Conservation (phyloP, 345 rosid genomes). For the Kernera saxatilis region DNA sequence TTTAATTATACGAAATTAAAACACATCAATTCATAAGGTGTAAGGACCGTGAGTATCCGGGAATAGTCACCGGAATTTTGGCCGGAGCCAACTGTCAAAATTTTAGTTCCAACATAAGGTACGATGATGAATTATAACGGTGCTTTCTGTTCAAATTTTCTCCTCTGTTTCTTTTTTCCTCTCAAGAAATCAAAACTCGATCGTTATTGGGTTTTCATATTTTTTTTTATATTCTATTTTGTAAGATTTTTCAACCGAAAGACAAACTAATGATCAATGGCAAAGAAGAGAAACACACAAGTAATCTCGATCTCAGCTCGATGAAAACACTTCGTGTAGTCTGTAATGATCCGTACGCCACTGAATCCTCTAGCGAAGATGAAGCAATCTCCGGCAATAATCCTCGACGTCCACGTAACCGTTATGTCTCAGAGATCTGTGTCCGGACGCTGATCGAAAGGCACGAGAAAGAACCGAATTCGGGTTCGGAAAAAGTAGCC, state of each 20-base stretch:
- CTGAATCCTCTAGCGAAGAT: slow-evolving; percentile 23
- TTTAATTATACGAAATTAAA: background rate
- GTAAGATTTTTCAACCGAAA: background rate
- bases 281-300: background rate
- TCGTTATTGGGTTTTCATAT: background rate
- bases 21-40: background rate
- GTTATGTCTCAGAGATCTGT: background rate
- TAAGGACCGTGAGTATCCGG: too few species aligned
- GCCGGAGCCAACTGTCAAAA: too few species aligned
- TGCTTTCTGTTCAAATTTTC: background rate
- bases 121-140: background rate
- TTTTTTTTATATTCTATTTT: background rate
- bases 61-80: too few species aligned
- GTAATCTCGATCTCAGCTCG: background rate
- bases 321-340: slow-evolving; percentile 1
- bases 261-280: background rate
- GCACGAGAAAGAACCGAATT: too few species aligned
- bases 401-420: background rate
- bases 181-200: background rate
- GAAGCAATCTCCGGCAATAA: background rate
- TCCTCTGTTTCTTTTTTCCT: background rate
- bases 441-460: background rate
- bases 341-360: slow-evolving; percentile 21
- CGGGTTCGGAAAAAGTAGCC: background rate
- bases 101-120: too few species aligned